A percentile compares a stretch with the other conserved stretches of the same genome.
These are phyloP conservation scores for Gnaphalium uliginosum DNA, from an alignment of 129 eudicot species.

Conservation along the genomic window DNA sequence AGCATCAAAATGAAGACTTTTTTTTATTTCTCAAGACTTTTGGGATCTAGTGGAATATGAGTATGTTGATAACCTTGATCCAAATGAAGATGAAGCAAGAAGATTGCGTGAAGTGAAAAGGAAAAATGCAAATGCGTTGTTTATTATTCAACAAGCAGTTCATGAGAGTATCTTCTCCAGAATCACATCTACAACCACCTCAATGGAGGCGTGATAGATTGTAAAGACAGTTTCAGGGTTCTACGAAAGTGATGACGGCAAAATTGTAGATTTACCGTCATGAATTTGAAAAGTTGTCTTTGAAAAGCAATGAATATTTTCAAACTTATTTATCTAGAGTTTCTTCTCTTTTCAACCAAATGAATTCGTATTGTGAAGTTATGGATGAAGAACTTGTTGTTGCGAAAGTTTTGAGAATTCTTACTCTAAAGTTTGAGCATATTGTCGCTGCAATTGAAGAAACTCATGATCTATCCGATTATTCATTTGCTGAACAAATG, in stretches of 20 bases:
- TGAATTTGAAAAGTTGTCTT: background rate
- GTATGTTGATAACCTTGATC: background rate
- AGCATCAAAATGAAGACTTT: background rate
- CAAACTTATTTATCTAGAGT: background rate
- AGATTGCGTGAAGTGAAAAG: background rate
- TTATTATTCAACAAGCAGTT: background rate
- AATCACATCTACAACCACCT: background rate
- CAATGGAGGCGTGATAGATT: background rate
- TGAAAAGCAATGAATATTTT: background rate
- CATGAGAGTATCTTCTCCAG: background rate
- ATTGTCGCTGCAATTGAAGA: background rate
- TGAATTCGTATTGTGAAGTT: background rate
- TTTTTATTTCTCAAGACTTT: background rate
- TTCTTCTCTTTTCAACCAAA: background rate
- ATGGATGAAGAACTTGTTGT: slow-evolving; percentile 1
- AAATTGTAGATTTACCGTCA: background rate
- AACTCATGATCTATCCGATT: background rate
- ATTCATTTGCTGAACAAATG: background rate
- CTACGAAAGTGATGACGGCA: background rate
- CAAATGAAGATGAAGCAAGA: background rate
- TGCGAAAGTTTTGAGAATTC: background rate
- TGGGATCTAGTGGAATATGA: background rate
- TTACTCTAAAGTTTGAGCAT: background rate
- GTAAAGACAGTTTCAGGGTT: background rate
- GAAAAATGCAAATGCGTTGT: background rate